Percentiles rank a stretch among this genome's conserved stretches.
phyloP scores from a whole-genome alignment of 2,329 filamentous ascomycete species.

The Mariannaea sp. region DNA sequence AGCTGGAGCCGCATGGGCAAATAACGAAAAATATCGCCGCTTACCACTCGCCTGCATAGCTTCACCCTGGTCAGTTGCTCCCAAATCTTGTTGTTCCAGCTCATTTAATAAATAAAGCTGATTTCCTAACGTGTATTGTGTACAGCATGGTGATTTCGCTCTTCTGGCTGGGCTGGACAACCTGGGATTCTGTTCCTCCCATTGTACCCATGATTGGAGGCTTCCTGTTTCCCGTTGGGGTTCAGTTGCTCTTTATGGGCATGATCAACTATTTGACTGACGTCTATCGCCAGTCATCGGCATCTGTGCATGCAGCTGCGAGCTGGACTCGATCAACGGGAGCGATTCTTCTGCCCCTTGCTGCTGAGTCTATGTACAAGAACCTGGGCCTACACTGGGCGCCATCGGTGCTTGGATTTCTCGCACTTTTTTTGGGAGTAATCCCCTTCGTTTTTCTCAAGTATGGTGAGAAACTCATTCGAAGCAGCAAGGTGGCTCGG shows the following conservation, averaged over 20 bases:
- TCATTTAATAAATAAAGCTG: conserved; percentile 43
- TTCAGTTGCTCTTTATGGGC: conserved; percentile 43
- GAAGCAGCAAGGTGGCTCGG: conserved; percentile 36
- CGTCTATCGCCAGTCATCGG: conserved; percentile 41
- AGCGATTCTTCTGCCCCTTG: conserved; percentile 42
- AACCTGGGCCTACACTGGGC: conserved; percentile 44
- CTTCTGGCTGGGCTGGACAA: conserved; percentile 66
- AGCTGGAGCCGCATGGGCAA: conserved; percentile 39
- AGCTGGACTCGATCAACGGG: conserved; percentile 42
- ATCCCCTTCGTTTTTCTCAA: conserved; percentile 42
- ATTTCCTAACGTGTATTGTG: conserved; percentile 17
- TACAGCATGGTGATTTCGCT: conserved; percentile 59
- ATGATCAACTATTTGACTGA: conserved; percentile 45
- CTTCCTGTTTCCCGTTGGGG: conserved; percentile 50
- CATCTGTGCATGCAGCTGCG: conserved; percentile 43
- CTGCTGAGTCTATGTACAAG: conserved; percentile 41
- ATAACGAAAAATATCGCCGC: conserved; percentile 42
- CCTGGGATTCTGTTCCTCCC: conserved; percentile 42
- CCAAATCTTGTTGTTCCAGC: conserved; percentile 46
- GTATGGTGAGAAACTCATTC: conserved; percentile 39
- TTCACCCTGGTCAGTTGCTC: conserved; percentile 59
- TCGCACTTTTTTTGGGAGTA: conserved; percentile 39
- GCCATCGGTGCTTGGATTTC: conserved; percentile 42
- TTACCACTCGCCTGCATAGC: conserved; percentile 58
- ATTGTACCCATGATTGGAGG: conserved; percentile 47